Evolutionary conservation across 495 filamentous ascomycete species (phyloP), one percentile per base, ranked within the genome.

Genomic region (Xylaria scruposa): DNA sequence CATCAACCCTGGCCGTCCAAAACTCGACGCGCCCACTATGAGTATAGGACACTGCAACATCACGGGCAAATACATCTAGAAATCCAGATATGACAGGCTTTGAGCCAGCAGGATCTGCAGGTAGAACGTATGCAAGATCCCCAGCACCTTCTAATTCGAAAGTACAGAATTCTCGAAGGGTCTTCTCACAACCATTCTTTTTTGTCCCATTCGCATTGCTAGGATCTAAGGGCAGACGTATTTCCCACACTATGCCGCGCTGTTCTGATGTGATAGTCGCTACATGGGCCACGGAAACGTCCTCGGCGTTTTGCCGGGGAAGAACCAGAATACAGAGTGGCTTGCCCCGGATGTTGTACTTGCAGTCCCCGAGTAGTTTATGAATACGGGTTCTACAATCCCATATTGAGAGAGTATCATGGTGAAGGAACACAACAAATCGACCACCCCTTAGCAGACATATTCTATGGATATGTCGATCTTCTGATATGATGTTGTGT

Each of bases 41-140:
- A 0, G 92, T 95, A 76, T 96, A 97, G 3, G 95, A 95, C 33
- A 97, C 90, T 12, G 93, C 94, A 60, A 97, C 91, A 74, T 97
- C 94, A 38, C 91, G 89, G 15, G 94, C 93, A 78, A 97, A 97
- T 0, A 91, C 88, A 77, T 97, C 95, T 59, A 97, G 86, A 70
- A 94, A 97, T 6, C 91, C 92, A n/a, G 93, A 92, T 29, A 90
- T 86, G 31, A 90, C 83, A 15, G 89, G 85, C 58, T 88, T 84
- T 15, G 91, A 88, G 31, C 95, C 95, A 12, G 94, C 94, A 15
- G 95, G 94, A 78, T 98, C 95, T 58, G 97, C 94, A 2, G 95
- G 94, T 9, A 97, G 83, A 4, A 97, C 91, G 75, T 95, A 96
- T 15, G 90, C 88, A 24, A 97, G 81, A 69, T 95, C 92, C 68